Conservation (phyloP, 139 green algal species). For the Ostreobium quekettii region DNA sequence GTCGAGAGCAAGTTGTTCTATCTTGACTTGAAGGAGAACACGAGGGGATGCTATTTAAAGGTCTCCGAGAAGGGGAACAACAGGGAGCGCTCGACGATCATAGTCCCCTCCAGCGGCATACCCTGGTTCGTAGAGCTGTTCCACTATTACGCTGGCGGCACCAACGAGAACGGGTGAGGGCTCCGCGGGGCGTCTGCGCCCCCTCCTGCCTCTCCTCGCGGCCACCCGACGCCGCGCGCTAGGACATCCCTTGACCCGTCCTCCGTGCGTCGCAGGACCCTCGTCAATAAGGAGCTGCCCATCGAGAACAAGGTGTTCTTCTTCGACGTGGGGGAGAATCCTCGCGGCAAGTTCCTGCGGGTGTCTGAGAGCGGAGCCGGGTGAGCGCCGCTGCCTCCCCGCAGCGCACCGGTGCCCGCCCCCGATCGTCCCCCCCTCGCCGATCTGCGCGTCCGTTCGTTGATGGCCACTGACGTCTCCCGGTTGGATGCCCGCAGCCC, state of each 20-base stretch:
- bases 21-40: slow-evolving; percentile 44
- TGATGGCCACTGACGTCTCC: too few species aligned
- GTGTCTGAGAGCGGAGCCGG: slow-evolving; percentile 32
- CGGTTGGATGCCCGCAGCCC: slow-evolving; percentile 1
- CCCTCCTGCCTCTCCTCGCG: too few species aligned
- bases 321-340: slow-evolving; percentile 47
- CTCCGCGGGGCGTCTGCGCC: background rate
- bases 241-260: too few species aligned
- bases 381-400: too few species aligned
- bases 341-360: slow-evolving; percentile 39
- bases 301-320: slow-evolving; percentile 52
- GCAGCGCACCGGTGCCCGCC: too few species aligned
- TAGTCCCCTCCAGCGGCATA: slow-evolving; percentile 35
- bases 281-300: slow-evolving; percentile 41
- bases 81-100: slow-evolving; percentile 39
- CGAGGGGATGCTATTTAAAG: slow-evolving; percentile 42
- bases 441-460: too few species aligned
- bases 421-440: too few species aligned
- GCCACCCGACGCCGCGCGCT: too few species aligned
- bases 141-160: slow-evolving; percentile 39
- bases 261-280: slow-evolving; percentile 12
- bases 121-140: slow-evolving; percentile 51
- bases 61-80: slow-evolving; percentile 43
- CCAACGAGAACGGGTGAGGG: slow-evolving; percentile 24
- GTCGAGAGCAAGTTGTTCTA: slow-evolving; percentile 52